Evolutionary conservation across 2,329 filamentous ascomycete genomes (phyloP).

Genomic region (Cordyceps farinosa): DNA sequence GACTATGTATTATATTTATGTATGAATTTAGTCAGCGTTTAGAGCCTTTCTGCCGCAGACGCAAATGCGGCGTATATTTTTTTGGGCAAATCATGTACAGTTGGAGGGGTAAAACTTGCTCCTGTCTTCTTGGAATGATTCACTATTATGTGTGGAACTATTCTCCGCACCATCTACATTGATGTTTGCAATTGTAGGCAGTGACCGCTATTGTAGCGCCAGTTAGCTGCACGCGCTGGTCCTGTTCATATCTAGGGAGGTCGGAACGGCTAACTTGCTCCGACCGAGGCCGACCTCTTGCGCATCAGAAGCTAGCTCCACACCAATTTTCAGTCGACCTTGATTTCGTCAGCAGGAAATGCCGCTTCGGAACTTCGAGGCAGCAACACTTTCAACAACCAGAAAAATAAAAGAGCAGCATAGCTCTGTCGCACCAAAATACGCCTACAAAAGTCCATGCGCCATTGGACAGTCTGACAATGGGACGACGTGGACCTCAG

Average conservation of each 20-base stretch:
- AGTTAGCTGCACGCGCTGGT: neutral
- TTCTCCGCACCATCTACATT: neutral
- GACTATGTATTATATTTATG: constrained; percentile 4
- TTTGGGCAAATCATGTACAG: neutral
- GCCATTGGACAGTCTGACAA: constrained; percentile 2
- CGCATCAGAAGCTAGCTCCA: constrained; percentile 10
- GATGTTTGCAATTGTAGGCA: neutral
- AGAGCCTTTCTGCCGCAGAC: neutral
- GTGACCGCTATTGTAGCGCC: neutral
- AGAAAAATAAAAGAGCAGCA: neutral
- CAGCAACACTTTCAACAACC: neutral
- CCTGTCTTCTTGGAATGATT: neutral
- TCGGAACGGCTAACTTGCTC: constrained; percentile 8
- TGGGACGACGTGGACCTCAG: constrained; percentile 7
- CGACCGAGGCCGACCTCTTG: constrained; percentile 15
- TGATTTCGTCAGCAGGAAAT: constrained; percentile 18
- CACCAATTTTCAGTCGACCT: constrained; percentile 14
- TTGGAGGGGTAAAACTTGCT: neutral
- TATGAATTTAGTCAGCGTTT: neutral
- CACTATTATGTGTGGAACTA: neutral
- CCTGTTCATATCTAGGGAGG: neutral
- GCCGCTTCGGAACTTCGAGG: neutral
- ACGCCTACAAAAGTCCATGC: neutral
- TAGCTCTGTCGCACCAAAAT: neutral
- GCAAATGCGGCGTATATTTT: neutral